phyloP scores from a whole-genome alignment of 2,329 filamentous ascomycete genomes.

The Sporothrix globosa region DNA sequence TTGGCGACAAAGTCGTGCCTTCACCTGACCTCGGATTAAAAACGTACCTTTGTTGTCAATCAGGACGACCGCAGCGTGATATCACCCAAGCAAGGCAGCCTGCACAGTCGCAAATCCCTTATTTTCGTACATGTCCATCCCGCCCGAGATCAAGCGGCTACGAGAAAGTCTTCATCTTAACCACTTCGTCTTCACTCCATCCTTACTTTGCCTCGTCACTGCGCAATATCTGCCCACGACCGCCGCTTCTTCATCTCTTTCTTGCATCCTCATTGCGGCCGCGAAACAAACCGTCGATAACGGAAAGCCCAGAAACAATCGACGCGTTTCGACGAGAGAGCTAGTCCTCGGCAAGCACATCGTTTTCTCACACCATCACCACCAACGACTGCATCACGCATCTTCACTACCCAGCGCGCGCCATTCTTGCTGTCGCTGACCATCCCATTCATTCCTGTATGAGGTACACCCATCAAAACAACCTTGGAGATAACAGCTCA shows the following conservation, averaged over 20 bases:
- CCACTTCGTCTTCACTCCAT: not conserved
- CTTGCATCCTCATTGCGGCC: not conserved
- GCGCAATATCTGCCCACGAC: not conserved
- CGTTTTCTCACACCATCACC: not conserved
- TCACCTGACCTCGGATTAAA: not conserved
- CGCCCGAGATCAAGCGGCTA: not conserved
- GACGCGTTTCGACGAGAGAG: not conserved
- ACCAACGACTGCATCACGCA: not conserved
- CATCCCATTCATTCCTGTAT: not conserved
- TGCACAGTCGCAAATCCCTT: slow-evolving; percentile 18
- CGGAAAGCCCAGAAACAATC: not conserved
- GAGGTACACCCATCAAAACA: not conserved
- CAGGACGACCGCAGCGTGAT: slow-evolving; percentile 7
- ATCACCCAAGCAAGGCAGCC: slow-evolving; percentile 22
- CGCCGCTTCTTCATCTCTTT: not conserved
- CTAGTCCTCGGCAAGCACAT: not conserved
- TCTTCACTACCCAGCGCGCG: not conserved
- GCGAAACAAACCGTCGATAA: not conserved
- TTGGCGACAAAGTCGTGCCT: not conserved
- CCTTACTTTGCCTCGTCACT: not conserved
- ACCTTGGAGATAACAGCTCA: not conserved
- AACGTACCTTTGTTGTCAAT: not conserved
- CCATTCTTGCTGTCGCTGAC: not conserved
- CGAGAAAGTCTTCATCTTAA: not conserved
- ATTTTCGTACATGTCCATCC: slow-evolving; percentile 19